Conservation (phyloP, 1,284 basidiomycete genomes). For the Malassezia psittaci region DNA sequence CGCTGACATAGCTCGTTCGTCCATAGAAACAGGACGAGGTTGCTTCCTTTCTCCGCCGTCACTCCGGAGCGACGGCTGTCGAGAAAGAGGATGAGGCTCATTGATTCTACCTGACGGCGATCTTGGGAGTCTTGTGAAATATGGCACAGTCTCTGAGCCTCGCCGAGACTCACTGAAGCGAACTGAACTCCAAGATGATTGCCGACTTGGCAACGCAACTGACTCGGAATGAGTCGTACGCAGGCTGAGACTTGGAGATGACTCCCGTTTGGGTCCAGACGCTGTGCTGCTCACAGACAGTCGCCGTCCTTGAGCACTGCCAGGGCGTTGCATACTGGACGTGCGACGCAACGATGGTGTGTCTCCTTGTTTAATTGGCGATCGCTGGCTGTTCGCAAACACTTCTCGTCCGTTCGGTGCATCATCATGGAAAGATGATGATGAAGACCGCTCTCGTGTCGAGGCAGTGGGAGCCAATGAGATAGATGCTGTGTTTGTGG, state of each 20-base stretch:
- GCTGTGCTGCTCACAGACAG: conserved; percentile 1
- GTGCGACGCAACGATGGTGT: background rate
- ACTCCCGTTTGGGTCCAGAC: background rate
- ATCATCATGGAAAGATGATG: background rate
- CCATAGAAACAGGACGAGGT: background rate
- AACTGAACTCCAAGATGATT: background rate
- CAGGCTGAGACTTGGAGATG: background rate
- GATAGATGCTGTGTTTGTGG: background rate
- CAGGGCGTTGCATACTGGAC: background rate
- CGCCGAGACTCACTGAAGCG: background rate
- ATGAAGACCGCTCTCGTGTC: background rate
- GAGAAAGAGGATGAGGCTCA: background rate
- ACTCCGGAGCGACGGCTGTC: background rate
- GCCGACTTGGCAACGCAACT: background rate
- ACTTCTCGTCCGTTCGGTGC: background rate
- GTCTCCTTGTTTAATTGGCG: background rate
- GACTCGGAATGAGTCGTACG: too few relatives aligned
- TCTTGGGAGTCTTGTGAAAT: background rate
- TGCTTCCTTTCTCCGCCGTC: background rate
- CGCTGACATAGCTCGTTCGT: background rate
- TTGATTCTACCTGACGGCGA: background rate
- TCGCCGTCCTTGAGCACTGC: conserved; percentile 1
- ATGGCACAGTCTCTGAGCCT: conserved; percentile 2
- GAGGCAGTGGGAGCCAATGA: background rate
- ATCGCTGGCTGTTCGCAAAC: background rate